Evolutionary conservation across 1,284 basidiomycete genomes (phyloP).

Genomic region (Irpex sp.): DNA sequence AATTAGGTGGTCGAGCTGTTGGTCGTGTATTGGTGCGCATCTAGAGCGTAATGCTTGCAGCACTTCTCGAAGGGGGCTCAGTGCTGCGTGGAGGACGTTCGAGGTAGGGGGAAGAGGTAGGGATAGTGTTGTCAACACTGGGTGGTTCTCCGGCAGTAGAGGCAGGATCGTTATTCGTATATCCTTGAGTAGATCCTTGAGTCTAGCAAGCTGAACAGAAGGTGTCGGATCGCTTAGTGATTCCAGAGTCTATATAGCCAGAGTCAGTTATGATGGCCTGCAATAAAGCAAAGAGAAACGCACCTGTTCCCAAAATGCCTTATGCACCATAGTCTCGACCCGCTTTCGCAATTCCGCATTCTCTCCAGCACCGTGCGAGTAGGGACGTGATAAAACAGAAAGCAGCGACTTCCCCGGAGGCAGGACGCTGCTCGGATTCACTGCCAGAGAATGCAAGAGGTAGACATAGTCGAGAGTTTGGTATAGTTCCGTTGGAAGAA

Average conservation of each 20-base stretch:
- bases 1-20: constrained; percentile 41
- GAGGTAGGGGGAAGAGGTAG: constrained; percentile 59
- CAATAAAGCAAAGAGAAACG: constrained; percentile 9
- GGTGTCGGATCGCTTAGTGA: constrained; percentile 40
- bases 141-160: constrained; percentile 48
- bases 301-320: constrained; percentile 71
- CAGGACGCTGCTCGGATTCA: constrained; percentile 48
- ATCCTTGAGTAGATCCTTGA: constrained; percentile 50
- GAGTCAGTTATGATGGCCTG: not conserved
- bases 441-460: constrained; percentile 59
- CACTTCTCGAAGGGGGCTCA: constrained; percentile 46
- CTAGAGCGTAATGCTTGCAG: constrained; percentile 45
- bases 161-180: constrained; percentile 42
- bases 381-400: constrained; percentile 48
- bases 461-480: constrained; percentile 50
- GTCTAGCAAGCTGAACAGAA: constrained; percentile 40
- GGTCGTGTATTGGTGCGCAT: constrained; percentile 63
- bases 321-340: constrained; percentile 51
- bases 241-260: constrained; percentile 31
- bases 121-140: constrained; percentile 42
- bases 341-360: constrained; percentile 35
- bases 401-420: constrained; percentile 65
- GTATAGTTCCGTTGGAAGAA: constrained; percentile 48
- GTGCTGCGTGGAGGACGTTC: constrained; percentile 51
- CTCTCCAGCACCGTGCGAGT: constrained; percentile 20